These are phyloP conservation scores for Setomelanomma holmii DNA, from an alignment of 2,329 filamentous ascomycete species.

Conservation along the genomic window DNA sequence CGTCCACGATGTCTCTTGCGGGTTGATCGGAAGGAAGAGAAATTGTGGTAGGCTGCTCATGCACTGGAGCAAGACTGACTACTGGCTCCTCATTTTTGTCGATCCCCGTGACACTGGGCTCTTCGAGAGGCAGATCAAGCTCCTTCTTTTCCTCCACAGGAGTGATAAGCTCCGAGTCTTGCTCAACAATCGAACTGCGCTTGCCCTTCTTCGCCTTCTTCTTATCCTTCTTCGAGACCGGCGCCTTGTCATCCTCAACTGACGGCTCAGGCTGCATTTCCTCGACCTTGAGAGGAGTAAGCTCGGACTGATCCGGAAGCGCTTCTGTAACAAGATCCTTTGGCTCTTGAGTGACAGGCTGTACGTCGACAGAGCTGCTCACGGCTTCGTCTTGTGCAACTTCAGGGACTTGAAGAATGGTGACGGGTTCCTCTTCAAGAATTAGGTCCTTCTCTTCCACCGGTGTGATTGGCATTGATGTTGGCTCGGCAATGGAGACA, in stretches of 20 bases:
- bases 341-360: neutral
- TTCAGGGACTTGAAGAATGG: neutral
- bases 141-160: neutral
- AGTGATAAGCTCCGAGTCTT: conserved; percentile 13
- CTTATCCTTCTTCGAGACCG: conserved; percentile 22
- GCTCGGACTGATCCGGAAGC: neutral
- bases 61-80: neutral
- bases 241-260: neutral
- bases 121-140: conserved; percentile 4
- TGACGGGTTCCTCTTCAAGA: neutral
- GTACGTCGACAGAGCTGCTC: neutral
- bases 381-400: neutral
- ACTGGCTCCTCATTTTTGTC: neutral
- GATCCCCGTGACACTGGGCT: neutral
- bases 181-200: conserved; percentile 16
- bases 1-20: neutral
- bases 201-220: conserved; percentile 26
- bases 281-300: neutral
- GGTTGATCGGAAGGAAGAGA: neutral
- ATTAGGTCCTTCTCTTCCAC: conserved; percentile 12
- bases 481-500: conserved; percentile 12
- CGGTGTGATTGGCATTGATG: conserved; percentile 6
- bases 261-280: neutral
- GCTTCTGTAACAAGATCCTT: neutral
- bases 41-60: neutral